Evolutionary conservation across 2,329 filamentous ascomycete genomes (phyloP).

Genomic region (Diaporthe longicolla): DNA sequence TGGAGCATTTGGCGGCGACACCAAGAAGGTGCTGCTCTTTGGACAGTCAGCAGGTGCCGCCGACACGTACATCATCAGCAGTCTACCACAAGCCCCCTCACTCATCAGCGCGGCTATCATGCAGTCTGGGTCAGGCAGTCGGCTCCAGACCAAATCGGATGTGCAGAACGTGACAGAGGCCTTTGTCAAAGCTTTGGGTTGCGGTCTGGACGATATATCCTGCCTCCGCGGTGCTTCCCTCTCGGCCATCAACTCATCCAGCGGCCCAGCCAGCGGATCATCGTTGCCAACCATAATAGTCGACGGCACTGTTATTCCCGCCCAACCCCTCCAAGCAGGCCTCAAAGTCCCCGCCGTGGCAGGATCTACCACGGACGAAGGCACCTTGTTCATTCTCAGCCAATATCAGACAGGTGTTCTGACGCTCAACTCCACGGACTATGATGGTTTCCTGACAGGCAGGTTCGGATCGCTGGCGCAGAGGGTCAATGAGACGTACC

Average conservation of each 20-base stretch:
- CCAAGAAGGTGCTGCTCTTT: constrained; percentile 47
- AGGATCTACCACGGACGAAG: constrained; percentile 47
- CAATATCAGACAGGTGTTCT: constrained; percentile 41
- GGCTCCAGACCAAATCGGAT: neutral
- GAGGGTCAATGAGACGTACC: constrained; percentile 36
- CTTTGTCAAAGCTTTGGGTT: constrained; percentile 28
- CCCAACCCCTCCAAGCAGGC: constrained; percentile 46
- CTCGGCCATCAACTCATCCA: constrained; percentile 8
- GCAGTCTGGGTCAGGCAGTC: constrained; percentile 47
- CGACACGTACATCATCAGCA: constrained; percentile 47
- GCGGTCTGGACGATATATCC: constrained; percentile 27
- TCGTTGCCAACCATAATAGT: constrained; percentile 44
- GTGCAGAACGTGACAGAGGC: constrained; percentile 8
- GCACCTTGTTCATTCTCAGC: constrained; percentile 47
- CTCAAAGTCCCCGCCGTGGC: constrained; percentile 49
- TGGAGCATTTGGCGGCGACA: constrained; percentile 58
- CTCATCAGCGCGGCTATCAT: constrained; percentile 47
- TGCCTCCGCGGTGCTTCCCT: constrained; percentile 21
- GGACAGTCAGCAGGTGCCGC: constrained; percentile 49
- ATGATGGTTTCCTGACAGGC: constrained; percentile 47
- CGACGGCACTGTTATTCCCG: constrained; percentile 48
- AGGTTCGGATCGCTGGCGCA: constrained; percentile 33
- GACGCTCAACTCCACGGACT: constrained; percentile 44
- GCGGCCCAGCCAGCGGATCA: neutral
- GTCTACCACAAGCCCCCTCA: constrained; percentile 46